Base-by-base conservation (phyloP, 208 protist genomes). In the Acanthamoeba castellanii region DNA sequence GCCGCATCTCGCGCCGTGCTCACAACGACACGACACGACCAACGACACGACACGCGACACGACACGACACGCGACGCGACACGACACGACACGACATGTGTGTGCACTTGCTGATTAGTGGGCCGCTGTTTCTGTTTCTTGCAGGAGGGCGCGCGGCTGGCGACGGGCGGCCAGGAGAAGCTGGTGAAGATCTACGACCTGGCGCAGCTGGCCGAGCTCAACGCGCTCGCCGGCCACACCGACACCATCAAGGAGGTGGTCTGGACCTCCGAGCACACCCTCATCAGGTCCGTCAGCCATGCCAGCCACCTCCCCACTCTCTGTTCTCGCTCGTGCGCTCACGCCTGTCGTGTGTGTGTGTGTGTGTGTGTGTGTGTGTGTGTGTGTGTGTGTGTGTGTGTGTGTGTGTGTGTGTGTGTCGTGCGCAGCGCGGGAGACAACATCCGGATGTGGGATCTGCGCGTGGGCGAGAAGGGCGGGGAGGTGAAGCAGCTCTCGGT, bases 141-240 rank as follows among this genome's bases (percentile, higher is more conserved):
- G 84, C 97, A 98, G 64, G 97, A 98, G n/a, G 32, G 32, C 11
- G 7, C 55, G 90, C 96, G 96, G 81, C 96, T 99, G 90, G 97
- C 98, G 22, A 99, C 98, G 27, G 98, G 98, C 37, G 98, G 98
- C 94, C 97, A 98, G 82, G 98, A 99, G 95, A 98, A 98, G 91
- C 97, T 98, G 76, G 96, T 99, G 42, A 98, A 98, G 76, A 98
- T 99, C 95, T 99, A 98, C 96, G 98, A 99, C 94, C 96, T 98
- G 34, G 97, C 45, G 13, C 64, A 81, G 18, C 30, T 76, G 47
- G 59, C 37, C 61, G 57, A 68, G 76, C 6, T 64, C 6, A 57
- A 50, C 52, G 3, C 42, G 20, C 42, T 94, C 18, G 42, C 32
- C 25, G 91, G 91, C 11, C 91, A 94, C 61, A 64, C 70, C 9